Percentiles rank a stretch among this genome's conserved stretches.
phyloP scores from a whole-genome alignment of 805 yeast genomes.

The Huiozyma naganishii region DNA sequence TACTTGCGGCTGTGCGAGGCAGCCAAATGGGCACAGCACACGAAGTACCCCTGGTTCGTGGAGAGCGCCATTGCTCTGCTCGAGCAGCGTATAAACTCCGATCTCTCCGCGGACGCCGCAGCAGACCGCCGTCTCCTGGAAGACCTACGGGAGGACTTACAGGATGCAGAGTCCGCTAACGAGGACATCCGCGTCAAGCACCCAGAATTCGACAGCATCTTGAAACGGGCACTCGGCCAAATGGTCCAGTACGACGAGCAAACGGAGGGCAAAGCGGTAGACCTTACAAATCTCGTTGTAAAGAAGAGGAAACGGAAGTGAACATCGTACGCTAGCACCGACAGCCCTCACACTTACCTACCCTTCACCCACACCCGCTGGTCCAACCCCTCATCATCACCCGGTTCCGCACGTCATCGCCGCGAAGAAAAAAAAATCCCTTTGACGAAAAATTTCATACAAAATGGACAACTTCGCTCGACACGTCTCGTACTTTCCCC shows the following conservation, averaged over 20 bases:
- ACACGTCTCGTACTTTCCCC: no score
- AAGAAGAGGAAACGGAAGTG: slow-evolving; percentile 31
- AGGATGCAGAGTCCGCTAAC: slow-evolving; percentile 29
- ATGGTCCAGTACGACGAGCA: slow-evolving; percentile 6
- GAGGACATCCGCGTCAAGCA: slow-evolving; percentile 7
- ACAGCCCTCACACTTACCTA: background rate
- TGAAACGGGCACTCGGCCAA: slow-evolving; percentile 10
- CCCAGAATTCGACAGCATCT: slow-evolving; percentile 7
- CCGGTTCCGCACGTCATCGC: background rate
- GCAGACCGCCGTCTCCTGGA: slow-evolving; percentile 36
- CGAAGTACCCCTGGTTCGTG: slow-evolving; percentile 4
- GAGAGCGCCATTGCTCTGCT: slow-evolving; percentile 41
- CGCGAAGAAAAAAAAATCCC: background rate
- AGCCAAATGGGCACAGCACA: slow-evolving; percentile 12
- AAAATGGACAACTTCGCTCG: no score
- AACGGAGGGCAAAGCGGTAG: slow-evolving; percentile 30
- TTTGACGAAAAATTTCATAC: background rate
- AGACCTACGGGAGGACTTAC: slow-evolving; percentile 46
- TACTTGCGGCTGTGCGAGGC: slow-evolving; percentile 15
- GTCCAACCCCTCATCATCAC: no score
- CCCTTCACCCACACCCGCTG: no score
- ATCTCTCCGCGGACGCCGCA: slow-evolving; percentile 18
- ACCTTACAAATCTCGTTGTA: slow-evolving; percentile 51
- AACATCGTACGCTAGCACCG: no score
- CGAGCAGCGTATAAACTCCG: slow-evolving; percentile 30